Conservation (phyloP, 2,329 filamentous ascomycete species). For the Mycosphaerella sp. region DNA sequence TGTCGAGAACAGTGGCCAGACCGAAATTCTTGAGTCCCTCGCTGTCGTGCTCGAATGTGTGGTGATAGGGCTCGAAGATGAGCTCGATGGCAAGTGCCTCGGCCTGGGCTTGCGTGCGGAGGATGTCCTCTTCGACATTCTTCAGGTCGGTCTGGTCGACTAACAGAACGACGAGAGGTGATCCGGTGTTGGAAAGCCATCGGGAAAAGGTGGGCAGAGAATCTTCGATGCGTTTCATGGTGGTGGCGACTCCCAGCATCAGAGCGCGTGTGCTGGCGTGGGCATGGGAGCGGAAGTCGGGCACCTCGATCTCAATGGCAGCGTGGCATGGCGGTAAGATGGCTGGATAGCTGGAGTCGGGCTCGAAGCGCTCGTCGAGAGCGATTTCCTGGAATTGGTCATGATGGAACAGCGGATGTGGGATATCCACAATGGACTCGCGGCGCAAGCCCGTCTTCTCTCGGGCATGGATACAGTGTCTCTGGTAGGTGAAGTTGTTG, state of each 20-base stretch:
- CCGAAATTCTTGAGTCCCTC: constrained; percentile 27
- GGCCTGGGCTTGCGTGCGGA: constrained; percentile 11
- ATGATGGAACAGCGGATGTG: constrained; percentile 7
- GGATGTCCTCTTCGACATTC: constrained; percentile 12
- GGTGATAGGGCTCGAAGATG: constrained; percentile 22
- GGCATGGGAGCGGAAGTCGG: constrained; percentile 15
- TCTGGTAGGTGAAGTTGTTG: constrained; percentile 16
- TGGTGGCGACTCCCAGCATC: constrained; percentile 26
- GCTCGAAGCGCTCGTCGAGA: constrained; percentile 12
- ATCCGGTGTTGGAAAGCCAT: constrained; percentile 25
- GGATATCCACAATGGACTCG: constrained; percentile 15
- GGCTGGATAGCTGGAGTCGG: constrained; percentile 6
- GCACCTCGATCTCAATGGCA: constrained; percentile 16
- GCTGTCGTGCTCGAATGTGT: constrained; percentile 16
- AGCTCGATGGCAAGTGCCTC: constrained; percentile 18
- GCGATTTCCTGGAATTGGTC: constrained; percentile 7
- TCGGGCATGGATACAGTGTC: constrained; percentile 18
- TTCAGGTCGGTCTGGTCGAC: constrained; percentile 21
- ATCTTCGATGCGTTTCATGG: constrained; percentile 19
- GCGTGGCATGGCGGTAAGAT: constrained; percentile 18
- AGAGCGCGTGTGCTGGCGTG: constrained; percentile 17
- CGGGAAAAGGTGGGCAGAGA: constrained; percentile 24
- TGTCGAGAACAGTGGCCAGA: constrained; percentile 21
- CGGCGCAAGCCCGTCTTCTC: constrained; percentile 14
- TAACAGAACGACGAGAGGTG: constrained; percentile 24